Conservation (phyloP, 2,329 filamentous ascomycete genomes). For the Hypoxylon sp. region DNA sequence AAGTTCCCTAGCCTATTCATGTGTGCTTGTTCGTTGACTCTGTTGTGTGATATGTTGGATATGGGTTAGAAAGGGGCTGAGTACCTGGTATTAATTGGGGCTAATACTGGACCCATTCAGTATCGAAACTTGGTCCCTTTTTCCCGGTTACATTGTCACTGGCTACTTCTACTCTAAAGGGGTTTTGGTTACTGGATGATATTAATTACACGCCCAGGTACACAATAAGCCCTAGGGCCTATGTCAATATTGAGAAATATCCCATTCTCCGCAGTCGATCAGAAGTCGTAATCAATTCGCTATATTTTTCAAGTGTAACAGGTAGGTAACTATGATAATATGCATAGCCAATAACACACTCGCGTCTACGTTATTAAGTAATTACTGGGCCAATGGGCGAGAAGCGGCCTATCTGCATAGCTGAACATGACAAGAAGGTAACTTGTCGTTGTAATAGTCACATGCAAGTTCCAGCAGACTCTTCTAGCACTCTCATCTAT, state of each 20-base stretch:
- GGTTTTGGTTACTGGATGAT: neutral
- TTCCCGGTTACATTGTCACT: neutral
- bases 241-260: neutral
- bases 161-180: neutral
- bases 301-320: neutral
- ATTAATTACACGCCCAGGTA: neutral
- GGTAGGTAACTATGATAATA: neutral
- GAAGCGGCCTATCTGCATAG: neutral
- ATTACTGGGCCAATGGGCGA: neutral
- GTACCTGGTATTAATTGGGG: neutral
- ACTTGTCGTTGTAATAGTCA: conserved; percentile 13
- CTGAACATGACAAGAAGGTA: neutral
- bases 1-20: neutral
- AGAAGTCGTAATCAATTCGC: neutral
- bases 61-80: neutral
- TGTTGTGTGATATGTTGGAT: neutral
- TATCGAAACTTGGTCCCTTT: neutral
- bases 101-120: no score
- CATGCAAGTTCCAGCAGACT: neutral
- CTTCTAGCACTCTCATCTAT: neutral
- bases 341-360: neutral
- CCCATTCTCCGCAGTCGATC: neutral
- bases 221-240: neutral
- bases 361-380: neutral
- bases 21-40: neutral